Base-by-base conservation (phyloP, 2,329 filamentous ascomycete species). In the Epichloe coenophiala region DNA sequence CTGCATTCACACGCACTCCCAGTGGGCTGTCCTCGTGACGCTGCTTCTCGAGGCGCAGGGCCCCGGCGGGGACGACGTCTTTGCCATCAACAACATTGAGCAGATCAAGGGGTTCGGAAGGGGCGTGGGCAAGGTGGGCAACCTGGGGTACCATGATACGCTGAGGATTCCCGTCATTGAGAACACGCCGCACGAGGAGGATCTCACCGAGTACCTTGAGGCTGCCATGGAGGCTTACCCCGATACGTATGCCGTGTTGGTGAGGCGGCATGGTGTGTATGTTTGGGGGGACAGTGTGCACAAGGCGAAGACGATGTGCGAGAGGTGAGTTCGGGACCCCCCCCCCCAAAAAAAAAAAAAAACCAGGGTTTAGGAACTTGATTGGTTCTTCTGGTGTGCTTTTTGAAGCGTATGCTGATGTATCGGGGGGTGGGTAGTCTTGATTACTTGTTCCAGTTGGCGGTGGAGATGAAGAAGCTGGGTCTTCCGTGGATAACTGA, bases 1-100 rank as follows among this genome's bases (percentile, higher is more conserved):
- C 74, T 97, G 91, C 71, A 98, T 98, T 63, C 91, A 97, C 71
- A 97, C 91, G 12, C 93, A 98, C 72, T 95, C 89, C n/a, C 90
- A 97, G 67, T 95, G 90, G 88, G 93, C 93, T 8, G 93, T 98
- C 42, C 81, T 98, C 53, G 83, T 96, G 48, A 98, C 93, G 2
- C 73, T 98, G 45, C 77, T 98, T 48, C 86, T 95, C 52, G 91
- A 96, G 71, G 33, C 43, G n/a, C 49, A 47, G 8, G 43, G 50
- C 3, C 60, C 65, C 13, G 65, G 68, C 39, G 59, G 63, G 45
- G 66, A 68, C 59, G 71, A 65, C 51, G 69, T 81, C 62, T 98
- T 97, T 66, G 84, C 90, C 69, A 97, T 98, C 70, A 95, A 93
- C 75, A 88, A 94, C 66, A 88, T 98, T 58, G 93, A 98, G 73